Conservation (phyloP, 495 filamentous ascomycete species). For the Symbiotaphrina buchneri region DNA sequence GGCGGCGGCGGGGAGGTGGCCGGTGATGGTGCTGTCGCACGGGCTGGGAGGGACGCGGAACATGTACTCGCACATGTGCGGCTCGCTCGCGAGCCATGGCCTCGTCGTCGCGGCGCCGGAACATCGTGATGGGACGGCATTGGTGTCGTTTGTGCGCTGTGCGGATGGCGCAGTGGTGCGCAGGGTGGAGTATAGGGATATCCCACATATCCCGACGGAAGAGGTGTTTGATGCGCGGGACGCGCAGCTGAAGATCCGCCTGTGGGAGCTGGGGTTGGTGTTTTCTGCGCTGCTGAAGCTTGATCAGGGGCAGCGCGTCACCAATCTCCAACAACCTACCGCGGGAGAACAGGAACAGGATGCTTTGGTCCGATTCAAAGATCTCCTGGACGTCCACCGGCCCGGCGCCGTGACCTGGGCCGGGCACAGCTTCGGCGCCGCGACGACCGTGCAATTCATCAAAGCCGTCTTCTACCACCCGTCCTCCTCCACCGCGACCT, state of each 20-base stretch:
- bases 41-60: slow-evolving; percentile 54
- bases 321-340: slow-evolving; percentile 11
- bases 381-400: slow-evolving; percentile 34
- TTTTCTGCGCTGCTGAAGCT: slow-evolving; percentile 37
- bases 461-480: slow-evolving; percentile 42
- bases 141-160: slow-evolving; percentile 33
- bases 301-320: slow-evolving; percentile 22
- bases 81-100: slow-evolving; percentile 51
- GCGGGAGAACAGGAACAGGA: no score
- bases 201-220: slow-evolving; percentile 28
- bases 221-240: slow-evolving; percentile 36
- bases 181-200: slow-evolving; percentile 19
- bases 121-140: slow-evolving; percentile 51
- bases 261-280: slow-evolving; percentile 46
- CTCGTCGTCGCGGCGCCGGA: slow-evolving; percentile 55
- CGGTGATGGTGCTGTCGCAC: slow-evolving; percentile 62
- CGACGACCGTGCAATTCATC: slow-evolving; percentile 45
- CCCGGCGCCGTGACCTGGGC: slow-evolving; percentile 48
- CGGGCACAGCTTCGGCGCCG: slow-evolving; percentile 57
- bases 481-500: slow-evolving; percentile 6
- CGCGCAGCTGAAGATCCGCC: slow-evolving; percentile 41
- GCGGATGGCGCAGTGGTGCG: slow-evolving; percentile 8
- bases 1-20: slow-evolving; percentile 34
- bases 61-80: slow-evolving; percentile 48
- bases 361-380: slow-evolving; percentile 23